Evolutionary conservation across 768 basidiomycete genomes (phyloP).

Genomic region (Mycena epipterygia): DNA sequence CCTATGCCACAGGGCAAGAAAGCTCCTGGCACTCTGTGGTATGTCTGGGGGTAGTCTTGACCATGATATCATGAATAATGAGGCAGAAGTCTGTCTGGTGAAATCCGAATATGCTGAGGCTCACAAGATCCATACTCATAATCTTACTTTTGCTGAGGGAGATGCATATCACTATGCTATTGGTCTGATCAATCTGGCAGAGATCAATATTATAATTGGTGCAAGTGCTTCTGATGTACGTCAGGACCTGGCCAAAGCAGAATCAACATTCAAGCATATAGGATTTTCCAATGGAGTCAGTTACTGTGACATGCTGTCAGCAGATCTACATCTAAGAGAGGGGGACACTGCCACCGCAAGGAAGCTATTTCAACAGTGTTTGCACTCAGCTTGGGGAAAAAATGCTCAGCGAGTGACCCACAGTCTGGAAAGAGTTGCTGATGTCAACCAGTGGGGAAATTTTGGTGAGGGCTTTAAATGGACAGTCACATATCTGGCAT

Average conservation of each 20-base stretch:
- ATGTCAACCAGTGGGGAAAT: not conserved
- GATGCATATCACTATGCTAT: too few relatives aligned
- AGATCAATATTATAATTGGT: too few relatives aligned
- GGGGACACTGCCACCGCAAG: not conserved
- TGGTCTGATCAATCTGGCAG: not conserved
- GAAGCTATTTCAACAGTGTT: not conserved
- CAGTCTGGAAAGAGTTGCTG: not conserved
- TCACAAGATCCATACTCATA: too few relatives aligned
- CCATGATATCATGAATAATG: too few relatives aligned
- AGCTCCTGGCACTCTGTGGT: too few relatives aligned
- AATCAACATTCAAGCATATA: not conserved
- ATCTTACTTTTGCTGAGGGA: too few relatives aligned
- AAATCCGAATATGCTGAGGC: too few relatives aligned
- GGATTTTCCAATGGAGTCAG: not conserved
- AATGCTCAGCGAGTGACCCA: not conserved
- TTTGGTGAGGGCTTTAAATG: not conserved
- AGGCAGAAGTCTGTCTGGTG: too few relatives aligned
- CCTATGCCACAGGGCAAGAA: too few relatives aligned
- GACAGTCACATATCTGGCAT: not conserved
- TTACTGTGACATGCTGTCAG: not conserved
- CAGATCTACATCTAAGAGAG: not conserved
- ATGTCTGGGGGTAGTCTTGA: too few relatives aligned
- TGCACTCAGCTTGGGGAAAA: not conserved
- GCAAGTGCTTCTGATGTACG: not conserved
- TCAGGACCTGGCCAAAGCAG: not conserved